phyloP scores from a whole-genome alignment of 306 rosid genomes.

The Quercus suber region DNA sequence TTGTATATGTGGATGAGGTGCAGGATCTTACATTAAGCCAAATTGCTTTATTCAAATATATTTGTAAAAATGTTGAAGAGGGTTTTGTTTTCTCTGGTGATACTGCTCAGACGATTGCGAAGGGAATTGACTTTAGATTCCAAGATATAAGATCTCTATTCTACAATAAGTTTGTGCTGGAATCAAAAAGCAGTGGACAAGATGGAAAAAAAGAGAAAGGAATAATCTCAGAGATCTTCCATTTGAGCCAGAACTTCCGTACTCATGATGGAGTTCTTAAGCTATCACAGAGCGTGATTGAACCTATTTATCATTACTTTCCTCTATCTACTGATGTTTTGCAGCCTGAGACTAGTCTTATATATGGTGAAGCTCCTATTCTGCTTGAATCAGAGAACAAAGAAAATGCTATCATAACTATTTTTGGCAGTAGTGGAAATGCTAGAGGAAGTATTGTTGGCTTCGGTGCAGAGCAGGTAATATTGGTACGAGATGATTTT shows the following conservation, averaged over 20 bases:
- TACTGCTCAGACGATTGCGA: constrained; percentile 80
- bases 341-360: constrained; percentile 69
- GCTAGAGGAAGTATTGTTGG: constrained; percentile 47
- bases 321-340: constrained; percentile 60
- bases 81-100: constrained; percentile 88
- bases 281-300: constrained; percentile 62
- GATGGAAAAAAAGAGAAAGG: constrained; percentile 41
- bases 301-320: constrained; percentile 63
- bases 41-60: constrained; percentile 61
- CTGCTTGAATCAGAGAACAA: constrained; percentile 48
- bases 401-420: constrained; percentile 60
- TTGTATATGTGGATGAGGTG: constrained; percentile 77
- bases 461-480: constrained; percentile 83
- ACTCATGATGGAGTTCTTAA: constrained; percentile 74
- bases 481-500: constrained; percentile 69
- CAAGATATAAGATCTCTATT: constrained; percentile 63
- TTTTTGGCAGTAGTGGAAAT: constrained; percentile 55
- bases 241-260: constrained; percentile 62
- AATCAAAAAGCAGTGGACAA: constrained; percentile 23
- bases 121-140: constrained; percentile 76
- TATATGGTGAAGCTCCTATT: constrained; percentile 66
- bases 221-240: constrained; percentile 41
- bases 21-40: constrained; percentile 83
- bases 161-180: constrained; percentile 52
- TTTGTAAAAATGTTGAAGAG: constrained; percentile 68